Evolutionary conservation across 192 early-diverging fungal species (phyloP), one percentile per base, ranked within the genome.

Genomic region (Ambispora gerdemannii): DNA sequence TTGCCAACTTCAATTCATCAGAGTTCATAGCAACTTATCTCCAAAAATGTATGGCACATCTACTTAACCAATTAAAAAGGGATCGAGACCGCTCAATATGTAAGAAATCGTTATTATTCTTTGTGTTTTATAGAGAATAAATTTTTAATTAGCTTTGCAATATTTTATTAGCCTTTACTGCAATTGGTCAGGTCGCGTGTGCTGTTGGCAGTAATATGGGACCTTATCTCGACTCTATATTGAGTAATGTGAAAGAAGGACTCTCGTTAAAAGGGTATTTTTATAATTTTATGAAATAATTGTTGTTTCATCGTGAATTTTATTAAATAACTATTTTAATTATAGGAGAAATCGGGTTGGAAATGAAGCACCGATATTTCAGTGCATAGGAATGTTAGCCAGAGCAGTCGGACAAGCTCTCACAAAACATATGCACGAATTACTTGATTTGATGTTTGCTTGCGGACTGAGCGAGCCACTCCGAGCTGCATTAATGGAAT

Each of bases 391-490:
- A 28, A 92, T 91, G 85, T 81, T 98, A 47, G 95, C 94, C 1
- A 81, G 81, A 10, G 93, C 95, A 20, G 90, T 98, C 60, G 92
- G 94, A n/a, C 93, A 91, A 35, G 92, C 90, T 4, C 78, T 97
- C 52, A 94, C 91, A 0, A 92, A 91, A 65, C 85, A 95, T 73
- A 84, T 96, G 84, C 89, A 91, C 59, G 92, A 92, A 25, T 73
- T 97, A 19, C 71, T 97, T 51, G 93, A 96, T 63, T 80, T 92
- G 62, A 96, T 98, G 92, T 97, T 98, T 70, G 84, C 89, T 2
- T 84, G 87, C 19, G 95, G 95, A 22, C 78, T 98, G 35, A 94
- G 85, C 67, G 87, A 92, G 53, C 80, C 89, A 32, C 76, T 98
- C 56, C 86, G 88, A n/a, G 80, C 89, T 52, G 90, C 95, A 11